A percentile compares a stretch with the other conserved stretches of the same genome.
phyloP scores from a whole-genome alignment of 495 filamentous ascomycete species.

The Hypoxylon rickii region DNA sequence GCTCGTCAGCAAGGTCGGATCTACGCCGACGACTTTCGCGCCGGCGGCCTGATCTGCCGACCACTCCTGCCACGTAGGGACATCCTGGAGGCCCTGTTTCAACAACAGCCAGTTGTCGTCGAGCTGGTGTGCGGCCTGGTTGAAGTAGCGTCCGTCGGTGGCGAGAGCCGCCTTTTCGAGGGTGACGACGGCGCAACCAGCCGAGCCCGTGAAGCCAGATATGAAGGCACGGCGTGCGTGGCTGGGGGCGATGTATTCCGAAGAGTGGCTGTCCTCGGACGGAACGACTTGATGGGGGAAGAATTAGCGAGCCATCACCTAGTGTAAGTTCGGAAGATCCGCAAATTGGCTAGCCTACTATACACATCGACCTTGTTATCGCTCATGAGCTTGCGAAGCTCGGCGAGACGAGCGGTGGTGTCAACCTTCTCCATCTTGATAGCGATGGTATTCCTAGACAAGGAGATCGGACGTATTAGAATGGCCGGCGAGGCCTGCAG shows the following conservation, averaged over 20 bases:
- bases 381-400: conserved; percentile 86
- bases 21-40: conserved; percentile 87
- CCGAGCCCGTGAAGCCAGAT: conserved; percentile 93
- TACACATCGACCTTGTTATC: conserved; percentile 88
- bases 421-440: conserved; percentile 82
- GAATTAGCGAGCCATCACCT: conserved; percentile 19
- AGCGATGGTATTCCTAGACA: conserved; percentile 29
- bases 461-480: conserved; percentile 2
- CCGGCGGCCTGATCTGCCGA: conserved; percentile 80
- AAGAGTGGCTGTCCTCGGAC: conserved; percentile 96
- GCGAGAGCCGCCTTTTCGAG: conserved; percentile 85
- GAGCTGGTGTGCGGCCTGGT: conserved; percentile 91
- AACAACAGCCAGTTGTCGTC: conserved; percentile 90
- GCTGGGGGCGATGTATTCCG: conserved; percentile 94
- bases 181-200: conserved; percentile 89
- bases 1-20: conserved; percentile 85
- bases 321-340: conserved; percentile 1
- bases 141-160: conserved; percentile 98
- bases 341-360: conserved; percentile 63
- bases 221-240: conserved; percentile 93
- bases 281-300: conserved; percentile 72
- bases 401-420: conserved; percentile 75
- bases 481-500: neutral
- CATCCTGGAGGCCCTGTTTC: conserved; percentile 90
- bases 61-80: conserved; percentile 99